Percentiles rank a stretch among this genome's conserved stretches.
These are phyloP conservation scores for Geotrichum candidum DNA, from an alignment of 1,139 yeast species.

Conservation along the genomic window DNA sequence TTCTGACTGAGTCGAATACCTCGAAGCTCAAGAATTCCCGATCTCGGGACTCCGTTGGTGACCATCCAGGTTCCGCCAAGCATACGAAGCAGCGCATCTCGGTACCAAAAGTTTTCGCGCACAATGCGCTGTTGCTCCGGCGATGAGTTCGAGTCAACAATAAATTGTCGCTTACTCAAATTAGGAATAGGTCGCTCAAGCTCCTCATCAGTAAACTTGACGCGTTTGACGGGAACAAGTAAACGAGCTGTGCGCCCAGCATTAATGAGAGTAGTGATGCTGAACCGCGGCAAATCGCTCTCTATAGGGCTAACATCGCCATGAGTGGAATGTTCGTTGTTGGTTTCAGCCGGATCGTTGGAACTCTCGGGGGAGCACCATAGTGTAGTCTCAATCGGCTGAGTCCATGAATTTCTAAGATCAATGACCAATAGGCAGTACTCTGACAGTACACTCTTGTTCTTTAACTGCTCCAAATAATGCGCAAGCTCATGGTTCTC, in stretches of 20 bases:
- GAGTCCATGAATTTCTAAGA: conserved; percentile 60
- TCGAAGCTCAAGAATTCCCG: conserved; percentile 61
- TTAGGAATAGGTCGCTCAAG: conserved; percentile 62
- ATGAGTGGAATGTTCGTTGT: conserved; percentile 17
- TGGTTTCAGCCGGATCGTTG: conserved; percentile 19
- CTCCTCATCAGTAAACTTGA: conserved; percentile 42
- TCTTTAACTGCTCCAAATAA: conserved; percentile 18
- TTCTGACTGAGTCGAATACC: conserved; percentile 52
- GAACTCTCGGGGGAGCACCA: conserved; percentile 35
- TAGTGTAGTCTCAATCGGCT: conserved; percentile 35
- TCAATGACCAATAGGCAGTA: conserved; percentile 64
- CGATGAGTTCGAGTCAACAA: conserved; percentile 53
- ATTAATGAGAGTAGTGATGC: conserved; percentile 35
- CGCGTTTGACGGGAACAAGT: conserved; percentile 61
- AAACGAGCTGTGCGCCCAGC: conserved; percentile 55
- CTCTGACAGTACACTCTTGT: conserved; percentile 38
- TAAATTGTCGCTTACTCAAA: conserved; percentile 63
- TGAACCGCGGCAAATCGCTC: conserved; percentile 14
- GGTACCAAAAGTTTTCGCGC: conserved; percentile 72
- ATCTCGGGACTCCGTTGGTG: conserved; percentile 31
- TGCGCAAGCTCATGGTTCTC: conserved; percentile 13
- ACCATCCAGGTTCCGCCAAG: conserved; percentile 62
- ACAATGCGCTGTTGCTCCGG: conserved; percentile 49
- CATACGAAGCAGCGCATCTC: conserved; percentile 55
- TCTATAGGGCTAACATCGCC: conserved; percentile 14